Evolutionary conservation across 805 yeast genomes (phyloP), one percentile per base, ranked within the genome.

Genomic region (Jamesozyma gamospora): DNA sequence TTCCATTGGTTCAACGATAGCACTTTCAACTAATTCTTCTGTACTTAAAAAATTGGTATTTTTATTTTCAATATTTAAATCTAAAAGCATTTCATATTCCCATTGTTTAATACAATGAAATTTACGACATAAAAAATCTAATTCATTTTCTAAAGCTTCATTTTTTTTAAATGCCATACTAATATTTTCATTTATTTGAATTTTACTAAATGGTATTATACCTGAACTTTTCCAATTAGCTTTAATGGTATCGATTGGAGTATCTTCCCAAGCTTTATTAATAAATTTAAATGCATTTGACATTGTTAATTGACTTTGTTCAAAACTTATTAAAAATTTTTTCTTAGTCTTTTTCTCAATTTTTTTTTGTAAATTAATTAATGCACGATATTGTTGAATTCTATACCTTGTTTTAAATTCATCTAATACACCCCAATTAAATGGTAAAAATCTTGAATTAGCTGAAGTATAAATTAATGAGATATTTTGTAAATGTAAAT

Each of bases 341-440:
- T 37, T 44, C 41, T 48, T 36, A 19, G 44, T 32, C 12, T 39
- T 28, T 46, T 43, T 15, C 37, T 39, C 17, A 41, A 48, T 9
- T 42, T 43, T 39, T 47, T 51, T 37, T 34, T 57, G 66, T 27
- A 62, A 40, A 15, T 53, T 46, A 1, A 64, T 50, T 27, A 67
- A 47, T 1, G 61, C 60, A 30, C 60, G 59, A 45, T 76, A 78
- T 45, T 78, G 83, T 43, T 72, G 76, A 6, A 73, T 61, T 41
- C 84, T 66, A 48, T 72, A 78, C 35, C 72, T 59, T 12, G 75
- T 65, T 49, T 75, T 75, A 51, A 78, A 74, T 48, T 78, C 83
- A 42, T 74, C 75, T 31, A 73, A 65, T 4, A 77, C 72, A 3
- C 84, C 84, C 69, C 77, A 75, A 43, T 69, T 72, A 66, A 76